phyloP scores from a whole-genome alignment of 805 yeast species.

The Wickerhamomyces canadensis region DNA sequence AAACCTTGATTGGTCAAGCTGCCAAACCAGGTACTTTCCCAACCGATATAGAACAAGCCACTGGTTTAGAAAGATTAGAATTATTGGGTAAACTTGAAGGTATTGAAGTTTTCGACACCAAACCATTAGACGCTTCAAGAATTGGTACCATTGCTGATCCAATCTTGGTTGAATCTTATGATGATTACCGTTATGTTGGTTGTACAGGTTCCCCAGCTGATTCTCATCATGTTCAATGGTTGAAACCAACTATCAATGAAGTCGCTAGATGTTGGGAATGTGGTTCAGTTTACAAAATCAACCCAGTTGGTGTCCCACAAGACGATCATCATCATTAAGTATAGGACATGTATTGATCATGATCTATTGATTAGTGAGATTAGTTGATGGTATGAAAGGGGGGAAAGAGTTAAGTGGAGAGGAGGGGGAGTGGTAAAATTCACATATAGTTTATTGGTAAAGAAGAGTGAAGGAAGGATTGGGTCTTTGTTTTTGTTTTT shows the following conservation, averaged over 20 bases:
- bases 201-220: conserved; percentile 96
- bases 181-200: conserved; percentile 91
- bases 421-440: too few relatives aligned
- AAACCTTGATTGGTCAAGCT: conserved; percentile 85
- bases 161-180: conserved; percentile 81
- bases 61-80: conserved; percentile 97
- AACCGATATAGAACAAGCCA: conserved; percentile 92
- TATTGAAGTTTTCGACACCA: conserved; percentile 85
- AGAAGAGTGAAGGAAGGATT: too few relatives aligned
- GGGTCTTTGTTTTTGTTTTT: too few relatives aligned
- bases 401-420: too few relatives aligned
- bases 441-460: too few relatives aligned
- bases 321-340: conserved; percentile 43
- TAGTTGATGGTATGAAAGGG: too few relatives aligned
- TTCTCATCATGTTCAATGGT: conserved; percentile 88
- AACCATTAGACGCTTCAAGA: conserved; percentile 84
- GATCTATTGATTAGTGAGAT: too few relatives aligned
- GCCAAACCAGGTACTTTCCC: conserved; percentile 83
- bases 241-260: conserved; percentile 76
- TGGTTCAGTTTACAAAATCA: conserved; percentile 88
- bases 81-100: conserved; percentile 92
- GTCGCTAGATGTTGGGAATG: conserved; percentile 98
- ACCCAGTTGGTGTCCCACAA: conserved; percentile 78
- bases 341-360: too few relatives aligned
- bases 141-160: conserved; percentile 90